Conservation (phyloP, 805 yeast species). For the Yamadazyma tumulicola region DNA sequence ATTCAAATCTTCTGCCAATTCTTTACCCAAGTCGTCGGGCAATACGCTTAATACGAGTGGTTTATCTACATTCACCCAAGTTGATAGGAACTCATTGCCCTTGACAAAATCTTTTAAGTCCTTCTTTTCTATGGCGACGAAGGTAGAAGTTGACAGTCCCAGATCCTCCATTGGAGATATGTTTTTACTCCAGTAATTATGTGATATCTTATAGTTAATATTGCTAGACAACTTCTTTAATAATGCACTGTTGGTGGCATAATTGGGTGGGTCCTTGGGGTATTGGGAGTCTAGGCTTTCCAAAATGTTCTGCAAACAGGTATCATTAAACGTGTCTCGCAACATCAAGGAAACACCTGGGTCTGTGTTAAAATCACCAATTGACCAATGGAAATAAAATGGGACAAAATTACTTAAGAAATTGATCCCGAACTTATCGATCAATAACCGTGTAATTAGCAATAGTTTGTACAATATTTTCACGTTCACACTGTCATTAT, state of each 20-base stretch:
- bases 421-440: conserved; percentile 43
- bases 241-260: conserved; percentile 9
- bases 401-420: conserved; percentile 44
- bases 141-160: conserved; percentile 2
- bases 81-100: conserved; percentile 22
- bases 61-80: conserved; percentile 31
- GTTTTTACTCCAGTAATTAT: conserved; percentile 26
- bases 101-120: conserved; percentile 24
- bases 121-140: conserved; percentile 12
- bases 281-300: conserved; percentile 28
- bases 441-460: conserved; percentile 20
- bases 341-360: conserved; percentile 11
- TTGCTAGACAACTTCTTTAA: conserved; percentile 12
- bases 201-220: conserved; percentile 22
- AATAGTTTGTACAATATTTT: conserved; percentile 20
- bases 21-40: background rate
- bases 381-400: conserved; percentile 44
- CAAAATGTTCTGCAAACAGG: conserved; percentile 22
- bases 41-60: conserved; percentile 16
- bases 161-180: conserved; percentile 13
- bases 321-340: conserved; percentile 32
- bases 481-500: conserved; percentile 19
- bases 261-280: conserved; percentile 18
- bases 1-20: background rate
- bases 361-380: background rate